A percentile compares a stretch with the other conserved stretches of the same genome.
Conservation (phyloP, 352 stramenopile species). For the Phytopythium montanum region DNA sequence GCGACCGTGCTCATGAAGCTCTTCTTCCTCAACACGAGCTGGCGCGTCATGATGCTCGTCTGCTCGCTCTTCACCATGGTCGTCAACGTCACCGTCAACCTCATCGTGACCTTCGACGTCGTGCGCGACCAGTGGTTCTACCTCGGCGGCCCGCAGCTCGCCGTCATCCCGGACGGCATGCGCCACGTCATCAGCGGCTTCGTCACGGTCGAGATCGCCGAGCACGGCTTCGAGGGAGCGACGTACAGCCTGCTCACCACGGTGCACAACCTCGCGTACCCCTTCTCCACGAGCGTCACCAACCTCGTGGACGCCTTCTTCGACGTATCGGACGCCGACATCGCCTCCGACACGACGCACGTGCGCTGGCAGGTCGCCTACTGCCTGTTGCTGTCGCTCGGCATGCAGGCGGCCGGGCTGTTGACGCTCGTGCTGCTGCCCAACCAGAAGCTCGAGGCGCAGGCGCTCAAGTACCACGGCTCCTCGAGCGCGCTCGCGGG, state of each 20-base stretch:
- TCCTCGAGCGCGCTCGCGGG: conserved; percentile 41
- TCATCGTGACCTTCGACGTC: conserved; percentile 56
- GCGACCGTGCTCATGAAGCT: conserved; percentile 52
- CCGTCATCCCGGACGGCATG: conserved; percentile 59
- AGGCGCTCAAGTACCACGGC: conserved; percentile 55
- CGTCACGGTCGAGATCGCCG: conserved; percentile 65
- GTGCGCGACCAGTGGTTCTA: conserved; percentile 72
- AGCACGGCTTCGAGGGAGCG: conserved; percentile 65
- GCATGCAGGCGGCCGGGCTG: conserved; percentile 44
- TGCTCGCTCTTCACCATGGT: conserved; percentile 44
- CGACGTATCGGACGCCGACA: conserved; percentile 50
- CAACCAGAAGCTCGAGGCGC: conserved; percentile 56
- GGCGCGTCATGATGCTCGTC: conserved; percentile 46
- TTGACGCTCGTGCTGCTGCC: conserved; percentile 49
- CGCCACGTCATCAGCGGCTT: conserved; percentile 54
- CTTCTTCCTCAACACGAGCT: conserved; percentile 59
- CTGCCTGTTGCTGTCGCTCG: conserved; percentile 45
- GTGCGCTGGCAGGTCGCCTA: conserved; percentile 60
- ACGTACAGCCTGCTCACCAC: conserved; percentile 67
- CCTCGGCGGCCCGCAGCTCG: conserved; percentile 49
- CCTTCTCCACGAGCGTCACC: conserved; percentile 47
- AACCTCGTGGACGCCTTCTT: conserved; percentile 58
- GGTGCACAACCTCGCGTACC: conserved; percentile 54
- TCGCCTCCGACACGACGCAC: conserved; percentile 48
- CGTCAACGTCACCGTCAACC: conserved; percentile 36